Evolutionary conservation across 2,329 filamentous ascomycete genomes (phyloP).

Genomic region (Talaromyces sp.): DNA sequence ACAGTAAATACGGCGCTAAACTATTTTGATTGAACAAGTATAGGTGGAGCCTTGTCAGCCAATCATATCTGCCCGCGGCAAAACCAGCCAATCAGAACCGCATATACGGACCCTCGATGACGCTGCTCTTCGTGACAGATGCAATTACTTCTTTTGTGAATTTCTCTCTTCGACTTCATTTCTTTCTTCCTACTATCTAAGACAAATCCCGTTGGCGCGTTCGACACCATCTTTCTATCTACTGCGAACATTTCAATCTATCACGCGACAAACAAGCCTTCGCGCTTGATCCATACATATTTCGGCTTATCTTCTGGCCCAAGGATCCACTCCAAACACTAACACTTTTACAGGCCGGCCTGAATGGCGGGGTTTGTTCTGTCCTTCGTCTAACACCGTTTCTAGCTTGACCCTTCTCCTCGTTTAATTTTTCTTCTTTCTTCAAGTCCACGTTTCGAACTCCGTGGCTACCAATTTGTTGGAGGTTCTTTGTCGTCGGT

Average conservation of each 20-base stretch:
- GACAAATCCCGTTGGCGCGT: not conserved
- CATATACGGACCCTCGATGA: not conserved
- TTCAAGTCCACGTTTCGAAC: not conserved
- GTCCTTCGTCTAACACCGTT: not conserved
- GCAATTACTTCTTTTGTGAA: not conserved
- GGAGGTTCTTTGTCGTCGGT: not conserved
- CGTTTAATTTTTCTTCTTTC: not conserved
- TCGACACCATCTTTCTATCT: not conserved
- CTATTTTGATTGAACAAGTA: not conserved
- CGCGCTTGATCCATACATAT: not conserved
- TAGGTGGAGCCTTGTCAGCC: not conserved
- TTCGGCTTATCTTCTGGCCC: not conserved
- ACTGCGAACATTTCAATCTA: not conserved
- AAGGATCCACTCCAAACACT: constrained; percentile 6
- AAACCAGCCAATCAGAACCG: constrained; percentile 1
- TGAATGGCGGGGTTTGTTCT: constrained; percentile 6
- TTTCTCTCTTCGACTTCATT: not conserved
- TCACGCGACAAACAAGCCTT: not conserved
- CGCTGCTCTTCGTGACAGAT: not conserved
- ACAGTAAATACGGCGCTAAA: not conserved
- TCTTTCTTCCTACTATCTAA: not conserved
- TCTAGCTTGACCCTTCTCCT: not conserved
- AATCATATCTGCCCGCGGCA: not conserved
- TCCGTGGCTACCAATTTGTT: not conserved
- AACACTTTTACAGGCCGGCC: not conserved